Evolutionary conservation across 805 yeast genomes (phyloP), one percentile per base, ranked within the genome.

Genomic region (Hanseniaspora valbyensis): DNA sequence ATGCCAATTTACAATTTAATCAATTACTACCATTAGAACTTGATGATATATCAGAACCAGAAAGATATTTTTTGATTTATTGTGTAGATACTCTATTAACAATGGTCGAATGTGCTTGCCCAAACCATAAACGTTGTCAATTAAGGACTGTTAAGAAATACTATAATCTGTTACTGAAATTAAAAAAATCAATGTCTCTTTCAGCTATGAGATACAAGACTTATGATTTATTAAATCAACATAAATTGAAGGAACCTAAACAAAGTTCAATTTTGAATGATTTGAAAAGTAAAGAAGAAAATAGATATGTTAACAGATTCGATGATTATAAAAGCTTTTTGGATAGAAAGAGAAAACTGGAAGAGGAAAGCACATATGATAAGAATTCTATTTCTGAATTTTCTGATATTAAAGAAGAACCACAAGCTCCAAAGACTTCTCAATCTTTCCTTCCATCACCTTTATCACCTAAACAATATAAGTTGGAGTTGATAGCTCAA

Each of bases 51-150:
- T 57, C 69, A 6, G 77, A 77, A 39, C 66, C 69, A 1, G 78
- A 77, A 50, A 78, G 77, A 56, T 71, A 76, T 3, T 66, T 72
- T 16, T 59, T 83, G 42, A 75, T 83, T 1, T 71, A 78, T 24
- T 76, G 83, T 6, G 69, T 82, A 22, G 87, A 81, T 55, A 74
- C 78, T 4, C 67, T 84, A 10, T 64, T 81, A 42, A 74, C 78
- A 52, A 72, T 77, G 50, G 75, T 75, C 18, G 87, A 80, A 50
- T 83, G 94, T 66, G 78, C 75, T 1, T 75, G 85, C 52, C 54
- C 66, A 7, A 66, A 76, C 4, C 66, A 65, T 34, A 62, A 63
- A 28, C 78, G 74, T 18, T 83, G 90, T 64, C 66, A 73, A 21
- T 65, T 83, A 10, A 68, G 72, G 52, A 80, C 78, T 57, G 74